A percentile compares a stretch with the other conserved stretches of the same genome.
Evolutionary conservation across 331 rosid genomes (phyloP).

Genomic region (Ulmus americana): DNA sequence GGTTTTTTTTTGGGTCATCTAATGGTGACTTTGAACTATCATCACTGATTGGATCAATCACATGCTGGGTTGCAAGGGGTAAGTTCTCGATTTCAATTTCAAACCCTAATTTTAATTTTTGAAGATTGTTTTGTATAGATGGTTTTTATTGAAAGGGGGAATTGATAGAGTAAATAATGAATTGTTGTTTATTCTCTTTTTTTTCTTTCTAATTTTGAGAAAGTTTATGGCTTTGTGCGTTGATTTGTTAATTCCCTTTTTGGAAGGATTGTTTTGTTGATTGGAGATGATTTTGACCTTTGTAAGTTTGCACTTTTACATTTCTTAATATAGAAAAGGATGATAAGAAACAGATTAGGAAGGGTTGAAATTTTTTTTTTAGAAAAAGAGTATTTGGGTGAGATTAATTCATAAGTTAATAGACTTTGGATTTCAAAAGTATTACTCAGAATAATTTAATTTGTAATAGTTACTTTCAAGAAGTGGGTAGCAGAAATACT

Average conservation of each 20-base stretch:
- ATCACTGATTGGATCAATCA: slow-evolving; percentile 64
- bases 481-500: no score
- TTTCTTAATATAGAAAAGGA: no score
- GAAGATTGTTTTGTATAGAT: no score
- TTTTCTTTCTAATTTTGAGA: neutral
- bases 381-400: neutral
- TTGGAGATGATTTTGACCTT: neutral
- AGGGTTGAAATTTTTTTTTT: neutral
- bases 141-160: no score
- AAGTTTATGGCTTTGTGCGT: neutral
- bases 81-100: slow-evolving; percentile 32
- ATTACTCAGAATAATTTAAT: no score
- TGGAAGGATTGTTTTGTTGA: neutral
- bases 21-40: slow-evolving; percentile 46
- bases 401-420: no score
- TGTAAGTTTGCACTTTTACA: no score
- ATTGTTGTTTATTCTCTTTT: neutral
- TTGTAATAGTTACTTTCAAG: no score
- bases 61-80: slow-evolving; percentile 83
- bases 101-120: neutral
- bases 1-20: neutral
- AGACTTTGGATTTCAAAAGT: no score
- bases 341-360: no score
- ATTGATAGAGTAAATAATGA: no score
- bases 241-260: neutral